Conservation (phyloP, 208 protist genomes). For the Porcisia hertigi region DNA sequence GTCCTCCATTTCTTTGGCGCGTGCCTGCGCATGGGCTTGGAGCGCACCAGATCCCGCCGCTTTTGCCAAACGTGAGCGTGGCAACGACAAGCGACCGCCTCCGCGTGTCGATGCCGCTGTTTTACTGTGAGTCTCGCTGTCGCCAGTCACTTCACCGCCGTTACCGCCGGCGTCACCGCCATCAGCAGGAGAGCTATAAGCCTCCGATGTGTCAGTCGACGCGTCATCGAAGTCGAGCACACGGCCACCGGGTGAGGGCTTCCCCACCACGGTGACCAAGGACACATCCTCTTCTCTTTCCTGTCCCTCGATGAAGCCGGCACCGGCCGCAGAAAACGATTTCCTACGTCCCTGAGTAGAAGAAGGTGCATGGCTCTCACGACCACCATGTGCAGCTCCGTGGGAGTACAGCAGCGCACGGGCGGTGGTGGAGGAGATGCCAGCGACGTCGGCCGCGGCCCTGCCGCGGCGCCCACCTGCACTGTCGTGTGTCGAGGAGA, state of each 20-base stretch:
- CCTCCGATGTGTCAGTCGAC: slow-evolving; percentile 8
- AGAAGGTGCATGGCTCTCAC: neutral
- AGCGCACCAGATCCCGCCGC: neutral
- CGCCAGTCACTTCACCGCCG: neutral
- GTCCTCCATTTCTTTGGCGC: neutral
- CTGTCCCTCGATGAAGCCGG: slow-evolving; percentile 25
- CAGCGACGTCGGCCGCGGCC: slow-evolving; percentile 12
- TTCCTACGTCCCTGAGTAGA: neutral
- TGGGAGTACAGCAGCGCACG: slow-evolving; percentile 19
- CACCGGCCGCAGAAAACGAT: slow-evolving; percentile 15
- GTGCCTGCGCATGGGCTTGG: neutral
- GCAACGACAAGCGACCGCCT: neutral
- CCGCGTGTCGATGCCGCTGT: neutral
- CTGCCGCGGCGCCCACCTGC: neutral
- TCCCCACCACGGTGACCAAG: slow-evolving; percentile 17
- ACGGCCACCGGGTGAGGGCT: slow-evolving; percentile 23
- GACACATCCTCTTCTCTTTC: slow-evolving; percentile 13
- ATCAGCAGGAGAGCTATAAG: neutral
- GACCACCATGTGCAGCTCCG: neutral
- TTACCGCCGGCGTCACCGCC: neutral
- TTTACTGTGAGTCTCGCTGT: neutral
- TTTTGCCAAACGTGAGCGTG: neutral
- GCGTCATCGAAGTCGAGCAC: slow-evolving; percentile 24
- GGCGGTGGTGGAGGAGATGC: slow-evolving; percentile 24
- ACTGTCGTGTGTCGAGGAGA: slow-evolving; percentile 19